Evolutionary conservation across 2,329 filamentous ascomycete genomes (phyloP), one percentile per base, ranked within the genome.

Genomic region (Botrytis sinoallii): DNA sequence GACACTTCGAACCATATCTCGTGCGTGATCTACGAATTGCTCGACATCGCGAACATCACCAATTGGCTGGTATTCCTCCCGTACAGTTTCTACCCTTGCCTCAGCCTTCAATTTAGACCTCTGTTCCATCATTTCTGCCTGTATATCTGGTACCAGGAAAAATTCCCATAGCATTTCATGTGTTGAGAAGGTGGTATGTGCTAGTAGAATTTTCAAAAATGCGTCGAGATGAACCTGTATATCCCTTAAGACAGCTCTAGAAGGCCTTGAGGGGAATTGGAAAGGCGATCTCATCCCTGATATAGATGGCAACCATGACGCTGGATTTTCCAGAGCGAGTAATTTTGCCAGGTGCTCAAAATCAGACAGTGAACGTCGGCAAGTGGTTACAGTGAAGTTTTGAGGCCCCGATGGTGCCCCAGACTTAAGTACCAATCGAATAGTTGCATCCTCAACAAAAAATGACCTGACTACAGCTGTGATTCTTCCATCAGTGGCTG

Each of bases 81-180:
- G 89, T 48, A 99, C 91, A 73, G 91, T 95, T 80, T 99, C 96
- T 4, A 89, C 86, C 42, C 95, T 88, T 0, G 92, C 90, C 81
- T 95, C 92, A 6, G 94, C 93, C 83, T 99, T 99, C 75, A 94
- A 89, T 72, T 90, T 90, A 76, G 93, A 97, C 68, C 96, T 90
- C 81, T 97, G 92, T 71, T 93, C 92, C 87, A 98, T 95, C 89
- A 95, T 94, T 32, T 94, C 90, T 0, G 93, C 88, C 81, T 97
- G 93, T 68, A 99, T 89, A 78, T 99, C 96, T 1, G 96, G 96
- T 20, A 99, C 95, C 0, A 99, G 87, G 83, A 99, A 97, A 84
- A 99, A 99, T 79, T 99, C 96, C 97, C 96, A 99, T 3, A 99
- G 87, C 88, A 98, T 94, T 84, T 99, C 96, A 80, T 99, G 97